Evolutionary conservation across 2,329 filamentous ascomycete genomes (phyloP).

Genomic region (Venturia carpophila): DNA sequence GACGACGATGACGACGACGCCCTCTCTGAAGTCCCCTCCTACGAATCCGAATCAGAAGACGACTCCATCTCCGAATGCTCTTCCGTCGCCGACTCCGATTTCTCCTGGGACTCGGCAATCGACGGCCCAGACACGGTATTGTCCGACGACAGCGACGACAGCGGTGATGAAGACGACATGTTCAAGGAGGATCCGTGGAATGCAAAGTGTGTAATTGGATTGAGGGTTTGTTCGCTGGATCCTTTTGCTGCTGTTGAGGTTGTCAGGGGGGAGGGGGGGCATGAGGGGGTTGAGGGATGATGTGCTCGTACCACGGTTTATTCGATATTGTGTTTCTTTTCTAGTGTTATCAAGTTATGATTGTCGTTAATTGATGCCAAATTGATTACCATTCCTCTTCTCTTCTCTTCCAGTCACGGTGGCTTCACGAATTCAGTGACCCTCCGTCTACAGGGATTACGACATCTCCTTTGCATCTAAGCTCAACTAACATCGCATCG

Average conservation of each 20-base stretch:
- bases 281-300: conserved; percentile 15
- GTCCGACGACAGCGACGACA: conserved; percentile 12
- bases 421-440: no score
- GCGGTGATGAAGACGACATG: conserved; percentile 20
- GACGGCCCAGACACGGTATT: conserved; percentile 12
- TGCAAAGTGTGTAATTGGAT: conserved; percentile 41
- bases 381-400: no score
- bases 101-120: conserved; percentile 17
- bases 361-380: no score
- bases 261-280: conserved; percentile 24
- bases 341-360: no score
- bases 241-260: conserved; percentile 35
- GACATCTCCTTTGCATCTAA: no score
- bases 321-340: not conserved
- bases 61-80: conserved; percentile 3
- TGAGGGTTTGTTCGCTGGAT: conserved; percentile 40
- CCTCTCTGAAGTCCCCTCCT: conserved; percentile 4
- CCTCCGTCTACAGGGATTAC: no score
- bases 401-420: no score
- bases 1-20: not conserved
- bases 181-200: conserved; percentile 36
- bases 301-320: not conserved
- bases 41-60: conserved; percentile 5
- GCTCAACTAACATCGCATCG: no score
- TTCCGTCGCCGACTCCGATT: conserved; percentile 18